Conservation (phyloP, 257 asterid species). For the Phtheirospermum japonicum region DNA sequence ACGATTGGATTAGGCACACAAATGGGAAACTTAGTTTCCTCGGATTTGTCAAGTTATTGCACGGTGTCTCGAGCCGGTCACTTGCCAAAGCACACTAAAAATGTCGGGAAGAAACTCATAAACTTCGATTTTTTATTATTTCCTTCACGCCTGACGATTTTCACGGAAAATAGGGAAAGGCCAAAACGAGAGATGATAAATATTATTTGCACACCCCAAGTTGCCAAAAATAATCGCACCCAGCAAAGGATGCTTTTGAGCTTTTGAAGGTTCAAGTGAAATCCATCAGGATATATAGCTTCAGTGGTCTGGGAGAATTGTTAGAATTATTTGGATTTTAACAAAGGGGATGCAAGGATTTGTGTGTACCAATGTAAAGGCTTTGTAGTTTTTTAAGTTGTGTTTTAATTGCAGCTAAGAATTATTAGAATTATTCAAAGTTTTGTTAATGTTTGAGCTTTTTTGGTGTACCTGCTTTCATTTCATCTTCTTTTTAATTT, state of each 20-base stretch:
- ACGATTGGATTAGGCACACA: conserved; percentile 80
- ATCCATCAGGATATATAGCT: not conserved
- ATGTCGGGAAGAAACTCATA: not conserved
- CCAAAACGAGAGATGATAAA: not conserved
- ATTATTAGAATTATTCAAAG: too few species aligned
- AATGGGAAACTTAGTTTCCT: conserved; percentile 91
- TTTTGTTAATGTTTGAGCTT: too few species aligned
- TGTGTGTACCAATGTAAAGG: too few species aligned
- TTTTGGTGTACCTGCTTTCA: too few species aligned
- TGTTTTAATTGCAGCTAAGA: not conserved
- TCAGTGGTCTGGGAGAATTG: not conserved
- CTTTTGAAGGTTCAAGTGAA: not conserved
- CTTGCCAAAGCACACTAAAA: conserved; percentile 54
- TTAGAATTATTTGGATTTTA: too few species aligned
- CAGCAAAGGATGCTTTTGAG: too few species aligned
- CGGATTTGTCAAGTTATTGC: conserved; percentile 75
- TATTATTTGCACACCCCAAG: not conserved
- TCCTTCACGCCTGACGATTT: not conserved
- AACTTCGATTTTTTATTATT: not conserved
- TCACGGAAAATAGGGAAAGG: not conserved
- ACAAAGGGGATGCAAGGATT: not conserved
- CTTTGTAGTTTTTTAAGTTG: not conserved
- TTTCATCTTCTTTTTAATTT: too few species aligned
- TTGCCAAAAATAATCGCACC: too few species aligned
- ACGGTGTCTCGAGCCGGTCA: conserved; percentile 71